These are phyloP conservation scores for Botryosphaeria dothidea DNA, from an alignment of 2,329 filamentous ascomycete genomes.

Conservation along the genomic window DNA sequence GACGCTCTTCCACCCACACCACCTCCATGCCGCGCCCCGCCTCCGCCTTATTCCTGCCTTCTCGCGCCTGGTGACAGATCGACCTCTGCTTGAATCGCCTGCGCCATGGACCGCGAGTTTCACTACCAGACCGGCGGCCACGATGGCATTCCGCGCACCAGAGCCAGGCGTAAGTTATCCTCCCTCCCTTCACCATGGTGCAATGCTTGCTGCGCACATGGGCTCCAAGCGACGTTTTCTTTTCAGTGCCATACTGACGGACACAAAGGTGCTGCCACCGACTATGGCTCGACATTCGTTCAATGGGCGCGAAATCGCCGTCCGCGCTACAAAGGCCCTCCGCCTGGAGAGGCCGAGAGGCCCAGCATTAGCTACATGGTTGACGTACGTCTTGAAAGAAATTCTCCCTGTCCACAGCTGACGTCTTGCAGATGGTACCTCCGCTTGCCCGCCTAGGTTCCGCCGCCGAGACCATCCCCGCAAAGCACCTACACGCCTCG, in stretches of 20 bases:
- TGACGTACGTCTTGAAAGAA: constrained; percentile 62
- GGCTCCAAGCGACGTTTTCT: not conserved
- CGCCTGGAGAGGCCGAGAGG: constrained; percentile 74
- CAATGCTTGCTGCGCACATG: not conserved
- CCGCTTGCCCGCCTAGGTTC: constrained; percentile 73
- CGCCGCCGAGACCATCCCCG: constrained; percentile 83
- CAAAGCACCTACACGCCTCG: constrained; percentile 96
- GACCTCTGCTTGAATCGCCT: too few relatives aligned
- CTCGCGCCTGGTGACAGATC: not conserved
- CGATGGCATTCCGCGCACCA: constrained; percentile 20
- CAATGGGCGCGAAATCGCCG: constrained; percentile 88
- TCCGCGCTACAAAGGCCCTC: constrained; percentile 71
- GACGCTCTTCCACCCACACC: not conserved
- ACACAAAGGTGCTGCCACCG: constrained; percentile 76
- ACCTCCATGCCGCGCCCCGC: not conserved
- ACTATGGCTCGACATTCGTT: constrained; percentile 86
- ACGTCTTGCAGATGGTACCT: constrained; percentile 70
- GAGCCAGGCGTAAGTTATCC: constrained; percentile 13
- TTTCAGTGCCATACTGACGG: not conserved
- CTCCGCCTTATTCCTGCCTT: not conserved
- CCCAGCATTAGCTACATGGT: constrained; percentile 88
- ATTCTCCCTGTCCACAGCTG: constrained; percentile 3
- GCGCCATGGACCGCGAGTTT: constrained; percentile 39
- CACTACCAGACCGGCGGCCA: constrained; percentile 28
- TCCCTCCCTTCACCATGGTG: not conserved